Evolutionary conservation across 2,329 filamentous ascomycete species (phyloP).

Genomic region (Macroventuria anomochaeta): DNA sequence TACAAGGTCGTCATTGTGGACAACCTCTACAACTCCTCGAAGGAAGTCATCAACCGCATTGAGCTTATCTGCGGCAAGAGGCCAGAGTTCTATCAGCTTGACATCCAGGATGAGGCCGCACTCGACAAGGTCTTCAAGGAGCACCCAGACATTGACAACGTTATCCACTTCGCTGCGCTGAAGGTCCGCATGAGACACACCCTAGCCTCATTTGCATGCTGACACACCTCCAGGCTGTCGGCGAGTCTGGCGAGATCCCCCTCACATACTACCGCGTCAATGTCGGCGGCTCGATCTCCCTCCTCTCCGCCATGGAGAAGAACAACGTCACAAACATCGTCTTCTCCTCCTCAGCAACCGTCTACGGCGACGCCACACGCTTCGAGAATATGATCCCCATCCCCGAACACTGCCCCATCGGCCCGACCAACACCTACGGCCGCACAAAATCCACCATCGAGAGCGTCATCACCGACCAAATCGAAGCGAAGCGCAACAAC

Average conservation of each 20-base stretch:
- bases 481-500: slow-evolving; percentile 85
- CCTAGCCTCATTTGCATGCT: background rate
- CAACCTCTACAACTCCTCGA: slow-evolving; percentile 95
- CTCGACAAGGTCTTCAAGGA: slow-evolving; percentile 87
- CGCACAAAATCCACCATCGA: slow-evolving; percentile 95
- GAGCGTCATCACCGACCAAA: slow-evolving; percentile 86
- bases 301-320: slow-evolving; percentile 84
- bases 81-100: slow-evolving; percentile 81
- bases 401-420: slow-evolving; percentile 93
- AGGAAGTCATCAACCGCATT: slow-evolving; percentile 91
- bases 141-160: slow-evolving; percentile 93
- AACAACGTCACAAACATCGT: slow-evolving; percentile 96
- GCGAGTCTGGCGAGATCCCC: slow-evolving; percentile 91
- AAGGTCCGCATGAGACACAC: slow-evolving; percentile 68
- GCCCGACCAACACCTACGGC: slow-evolving; percentile 96
- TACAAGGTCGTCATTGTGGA: slow-evolving; percentile 98
- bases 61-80: slow-evolving; percentile 91
- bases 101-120: slow-evolving; percentile 83
- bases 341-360: slow-evolving; percentile 97
- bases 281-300: slow-evolving; percentile 86
- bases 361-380: slow-evolving; percentile 96
- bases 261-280: slow-evolving; percentile 99
- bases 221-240: slow-evolving; percentile 72
- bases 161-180: slow-evolving; percentile 97
- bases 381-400: slow-evolving; percentile 99